phyloP scores from a whole-genome alignment of 345 rosid species.

The Aurinia saxatilis region DNA sequence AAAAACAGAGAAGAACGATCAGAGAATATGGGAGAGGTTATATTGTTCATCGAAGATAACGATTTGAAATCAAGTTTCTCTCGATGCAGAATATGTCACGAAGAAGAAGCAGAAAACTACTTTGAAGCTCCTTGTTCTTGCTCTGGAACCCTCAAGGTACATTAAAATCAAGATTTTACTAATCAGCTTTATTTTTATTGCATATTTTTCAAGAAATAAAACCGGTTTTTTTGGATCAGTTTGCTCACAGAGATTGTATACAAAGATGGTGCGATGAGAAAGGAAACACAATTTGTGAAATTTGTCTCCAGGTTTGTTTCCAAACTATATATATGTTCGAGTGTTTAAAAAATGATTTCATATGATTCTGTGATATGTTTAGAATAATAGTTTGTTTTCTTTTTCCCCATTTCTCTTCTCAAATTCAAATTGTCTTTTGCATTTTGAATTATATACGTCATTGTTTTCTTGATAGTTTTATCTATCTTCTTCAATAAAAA shows the following conservation, averaged over 20 bases:
- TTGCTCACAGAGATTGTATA: constrained; percentile 75
- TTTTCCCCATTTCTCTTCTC: not conserved
- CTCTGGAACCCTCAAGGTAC: constrained; percentile 88
- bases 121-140: constrained; percentile 95
- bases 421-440: not conserved
- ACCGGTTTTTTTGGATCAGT: constrained; percentile 47
- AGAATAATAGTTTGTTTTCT: not conserved
- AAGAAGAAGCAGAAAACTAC: constrained; percentile 62
- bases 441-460: not conserved
- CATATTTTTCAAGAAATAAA: too few relatives aligned
- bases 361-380: too few relatives aligned
- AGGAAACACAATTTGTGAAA: constrained; percentile 73
- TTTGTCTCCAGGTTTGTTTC: constrained; percentile 70
- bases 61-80: constrained; percentile 26
- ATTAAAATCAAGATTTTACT: not conserved
- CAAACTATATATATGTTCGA: too few relatives aligned
- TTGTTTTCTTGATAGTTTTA: not conserved
- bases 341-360: not conserved
- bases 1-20: not conserved
- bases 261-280: constrained; percentile 89
- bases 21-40: constrained; percentile 49
- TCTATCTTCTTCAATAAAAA: not conserved
- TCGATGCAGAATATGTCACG: constrained; percentile 79
- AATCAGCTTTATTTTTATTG: not conserved
- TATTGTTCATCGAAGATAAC: constrained; percentile 41